Percentiles rank a stretch among this genome's conserved stretches.
Conservation (phyloP, 2,329 filamentous ascomycete species). For the Aspergillus arachidicola region DNA sequence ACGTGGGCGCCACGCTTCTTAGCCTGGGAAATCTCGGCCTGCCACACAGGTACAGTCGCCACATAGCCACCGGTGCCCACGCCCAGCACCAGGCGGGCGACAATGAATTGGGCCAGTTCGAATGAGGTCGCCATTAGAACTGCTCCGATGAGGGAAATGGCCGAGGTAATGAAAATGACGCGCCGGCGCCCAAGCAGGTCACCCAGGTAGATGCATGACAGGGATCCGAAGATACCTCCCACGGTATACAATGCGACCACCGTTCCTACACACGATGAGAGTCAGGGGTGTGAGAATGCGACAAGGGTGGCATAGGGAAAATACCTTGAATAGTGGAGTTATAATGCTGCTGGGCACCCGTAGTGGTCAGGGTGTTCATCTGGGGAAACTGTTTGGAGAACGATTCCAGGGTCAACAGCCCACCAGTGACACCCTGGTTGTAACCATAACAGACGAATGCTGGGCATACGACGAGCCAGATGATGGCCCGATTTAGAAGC, state of each 20-base stretch:
- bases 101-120: constrained; percentile 46
- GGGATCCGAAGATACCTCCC: constrained; percentile 49
- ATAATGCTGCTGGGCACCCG: constrained; percentile 34
- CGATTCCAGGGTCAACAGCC: constrained; percentile 63
- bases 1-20: constrained; percentile 53
- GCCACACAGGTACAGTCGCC: constrained; percentile 54
- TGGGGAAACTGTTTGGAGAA: constrained; percentile 57
- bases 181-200: constrained; percentile 48
- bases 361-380: constrained; percentile 51
- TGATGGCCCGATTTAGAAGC: constrained; percentile 24
- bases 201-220: constrained; percentile 50
- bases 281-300: not conserved
- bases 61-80: constrained; percentile 47
- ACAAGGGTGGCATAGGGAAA: not conserved
- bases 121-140: constrained; percentile 50
- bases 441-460: constrained; percentile 52
- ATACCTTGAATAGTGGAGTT: constrained; percentile 50
- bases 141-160: constrained; percentile 47
- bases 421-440: constrained; percentile 55
- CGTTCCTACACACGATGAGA: constrained; percentile 23
- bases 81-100: constrained; percentile 49
- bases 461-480: constrained; percentile 31
- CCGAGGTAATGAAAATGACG: constrained; percentile 44
- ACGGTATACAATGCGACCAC: constrained; percentile 51
- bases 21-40: constrained; percentile 37